These are phyloP conservation scores for Aspergillus steynii DNA, from an alignment of 495 filamentous ascomycete genomes.

Conservation along the genomic window DNA sequence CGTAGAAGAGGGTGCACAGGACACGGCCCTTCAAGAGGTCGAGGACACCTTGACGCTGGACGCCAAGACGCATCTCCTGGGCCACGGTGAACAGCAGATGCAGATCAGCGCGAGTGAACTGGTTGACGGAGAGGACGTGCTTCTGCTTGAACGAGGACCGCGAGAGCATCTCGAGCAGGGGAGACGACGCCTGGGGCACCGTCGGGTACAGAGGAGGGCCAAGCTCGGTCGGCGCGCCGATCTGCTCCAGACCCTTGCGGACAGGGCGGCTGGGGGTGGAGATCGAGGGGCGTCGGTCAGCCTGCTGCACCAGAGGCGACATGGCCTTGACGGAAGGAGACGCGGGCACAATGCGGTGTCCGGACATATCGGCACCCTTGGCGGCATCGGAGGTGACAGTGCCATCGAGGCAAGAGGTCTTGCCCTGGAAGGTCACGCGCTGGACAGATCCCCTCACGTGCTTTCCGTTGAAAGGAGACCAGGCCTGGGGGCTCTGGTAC, in stretches of 20 bases:
- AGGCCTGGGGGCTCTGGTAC: conserved; percentile 52
- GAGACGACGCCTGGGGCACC: conserved; percentile 51
- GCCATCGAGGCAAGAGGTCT: conserved; percentile 77
- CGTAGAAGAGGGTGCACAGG: conserved; percentile 92
- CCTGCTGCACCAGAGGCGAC: conserved; percentile 44
- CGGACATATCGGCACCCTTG: conserved; percentile 75
- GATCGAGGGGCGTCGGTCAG: conserved; percentile 46
- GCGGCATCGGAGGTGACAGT: conserved; percentile 54
- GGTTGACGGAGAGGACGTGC: conserved; percentile 85
- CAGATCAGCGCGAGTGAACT: conserved; percentile 82
- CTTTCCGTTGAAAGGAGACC: conserved; percentile 78
- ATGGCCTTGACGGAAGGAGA: conserved; percentile 57
- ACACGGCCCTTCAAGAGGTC: conserved; percentile 83
- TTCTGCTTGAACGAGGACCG: conserved; percentile 81
- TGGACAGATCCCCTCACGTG: conserved; percentile 71
- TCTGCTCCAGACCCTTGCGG: conserved; percentile 34
- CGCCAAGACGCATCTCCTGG: conserved; percentile 92
- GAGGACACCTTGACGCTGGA: conserved; percentile 85
- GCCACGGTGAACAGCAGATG: conserved; percentile 95
- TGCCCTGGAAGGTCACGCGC: conserved; percentile 75
- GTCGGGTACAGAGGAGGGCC: conserved; percentile 50
- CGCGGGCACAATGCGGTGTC: conserved; percentile 58
- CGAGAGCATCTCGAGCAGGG: conserved; percentile 68
- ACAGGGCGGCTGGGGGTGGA: conserved; percentile 39
- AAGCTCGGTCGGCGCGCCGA: conserved; percentile 49